These are phyloP conservation scores for Chaetomiaceae sp. DNA, from an alignment of 2,329 filamentous ascomycete genomes.

Conservation along the genomic window DNA sequence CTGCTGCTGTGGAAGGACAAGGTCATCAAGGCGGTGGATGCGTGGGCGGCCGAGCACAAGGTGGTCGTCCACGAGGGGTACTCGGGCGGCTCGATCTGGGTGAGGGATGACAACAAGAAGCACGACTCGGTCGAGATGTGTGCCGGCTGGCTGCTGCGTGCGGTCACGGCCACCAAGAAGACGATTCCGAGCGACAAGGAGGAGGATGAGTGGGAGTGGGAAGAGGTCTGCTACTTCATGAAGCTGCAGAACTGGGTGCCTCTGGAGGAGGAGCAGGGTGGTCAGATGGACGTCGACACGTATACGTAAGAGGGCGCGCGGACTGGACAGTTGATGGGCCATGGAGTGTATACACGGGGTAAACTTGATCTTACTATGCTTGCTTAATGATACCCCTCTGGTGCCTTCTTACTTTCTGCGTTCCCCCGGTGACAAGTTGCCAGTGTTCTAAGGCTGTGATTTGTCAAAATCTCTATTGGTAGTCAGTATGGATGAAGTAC, in stretches of 20 bases:
- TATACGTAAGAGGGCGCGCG: not conserved
- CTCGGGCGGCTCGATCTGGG: not conserved
- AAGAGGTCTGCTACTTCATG: not conserved
- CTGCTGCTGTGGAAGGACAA: conserved; percentile 1
- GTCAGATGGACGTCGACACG: not conserved
- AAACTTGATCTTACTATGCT: too few species aligned
- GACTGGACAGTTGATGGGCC: too few species aligned
- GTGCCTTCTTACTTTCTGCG: too few species aligned
- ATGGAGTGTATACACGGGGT: too few species aligned
- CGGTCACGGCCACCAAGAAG: not conserved
- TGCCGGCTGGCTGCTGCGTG: not conserved
- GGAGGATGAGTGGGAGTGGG: not conserved
- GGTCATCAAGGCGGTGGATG: not conserved
- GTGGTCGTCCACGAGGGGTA: not conserved
- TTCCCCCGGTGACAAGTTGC: too few species aligned
- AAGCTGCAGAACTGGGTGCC: not conserved
- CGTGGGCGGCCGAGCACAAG: not conserved
- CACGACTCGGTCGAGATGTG: conserved; percentile 5
- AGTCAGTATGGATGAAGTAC: too few species aligned
- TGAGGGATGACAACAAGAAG: not conserved
- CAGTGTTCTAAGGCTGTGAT: too few species aligned
- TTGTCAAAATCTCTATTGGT: too few species aligned
- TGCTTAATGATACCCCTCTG: too few species aligned
- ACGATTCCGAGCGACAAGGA: not conserved
- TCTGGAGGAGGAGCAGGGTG: not conserved